Conservation (phyloP, 176 grass and related monocot species). For the Zoysia pacifica region DNA sequence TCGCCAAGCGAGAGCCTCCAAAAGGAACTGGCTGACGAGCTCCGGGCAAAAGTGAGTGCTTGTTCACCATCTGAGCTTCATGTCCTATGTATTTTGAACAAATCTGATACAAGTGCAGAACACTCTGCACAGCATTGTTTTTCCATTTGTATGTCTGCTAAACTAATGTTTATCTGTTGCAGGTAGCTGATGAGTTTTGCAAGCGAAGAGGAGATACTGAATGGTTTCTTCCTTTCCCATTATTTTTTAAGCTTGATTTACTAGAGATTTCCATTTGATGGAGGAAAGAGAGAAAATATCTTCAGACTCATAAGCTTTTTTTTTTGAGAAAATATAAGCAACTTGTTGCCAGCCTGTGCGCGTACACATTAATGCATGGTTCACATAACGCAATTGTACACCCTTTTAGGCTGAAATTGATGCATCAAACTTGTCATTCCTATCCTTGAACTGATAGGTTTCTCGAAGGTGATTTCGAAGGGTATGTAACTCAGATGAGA, state of each 20-base stretch:
- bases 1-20: conserved; percentile 70
- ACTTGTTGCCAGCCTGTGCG: not conserved
- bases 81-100: conserved; percentile 3
- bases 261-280: not conserved
- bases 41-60: conserved; percentile 68
- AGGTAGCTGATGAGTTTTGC: conserved; percentile 96
- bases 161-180: conserved; percentile 13
- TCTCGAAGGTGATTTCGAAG: conserved; percentile 89
- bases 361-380: not conserved
- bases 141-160: not conserved
- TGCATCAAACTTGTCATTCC: not conserved
- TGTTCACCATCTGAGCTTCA: not conserved
- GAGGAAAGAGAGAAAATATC: not conserved
- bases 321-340: not conserved
- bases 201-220: conserved; percentile 83
- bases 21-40: conserved; percentile 92
- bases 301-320: conserved; percentile 2
- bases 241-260: not conserved
- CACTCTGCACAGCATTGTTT: not conserved
- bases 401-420: not conserved
- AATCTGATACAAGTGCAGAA: not conserved
- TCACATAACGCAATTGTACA: not conserved
- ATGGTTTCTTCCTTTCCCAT: conserved; percentile 54
- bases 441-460: conserved; percentile 49
- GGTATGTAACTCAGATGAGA: conserved; percentile 83